Conservation (phyloP, 108 stramenopile species). For the Nannochloropsis salina region DNA sequence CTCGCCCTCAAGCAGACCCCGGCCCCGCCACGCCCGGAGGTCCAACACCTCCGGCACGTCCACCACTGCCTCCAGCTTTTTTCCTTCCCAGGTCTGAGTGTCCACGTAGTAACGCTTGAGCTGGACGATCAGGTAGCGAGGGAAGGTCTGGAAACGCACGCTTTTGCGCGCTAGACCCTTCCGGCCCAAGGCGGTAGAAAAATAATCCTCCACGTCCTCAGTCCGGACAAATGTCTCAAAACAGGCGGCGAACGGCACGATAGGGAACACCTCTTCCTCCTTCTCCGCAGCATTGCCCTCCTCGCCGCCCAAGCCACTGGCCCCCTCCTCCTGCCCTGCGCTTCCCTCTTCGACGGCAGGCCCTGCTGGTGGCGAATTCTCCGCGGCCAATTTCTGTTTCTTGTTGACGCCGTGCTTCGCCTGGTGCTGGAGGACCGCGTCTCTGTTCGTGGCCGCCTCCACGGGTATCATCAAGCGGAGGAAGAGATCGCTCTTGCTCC, state of each 20-base stretch:
- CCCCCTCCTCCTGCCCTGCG: constrained; percentile 40
- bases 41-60: constrained; percentile 81
- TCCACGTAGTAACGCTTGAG: constrained; percentile 83
- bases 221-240: constrained; percentile 69
- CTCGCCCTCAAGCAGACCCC: constrained; percentile 76
- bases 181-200: constrained; percentile 63
- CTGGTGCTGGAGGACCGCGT: constrained; percentile 52
- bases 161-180: constrained; percentile 45
- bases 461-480: constrained; percentile 63
- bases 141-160: constrained; percentile 71
- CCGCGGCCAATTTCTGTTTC: constrained; percentile 36
- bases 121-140: constrained; percentile 84
- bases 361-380: background rate
- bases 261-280: constrained; percentile 62
- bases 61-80: constrained; percentile 90
- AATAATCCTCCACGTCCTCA: constrained; percentile 59
- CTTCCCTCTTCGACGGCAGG: constrained; percentile 18
- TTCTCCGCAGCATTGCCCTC: background rate
- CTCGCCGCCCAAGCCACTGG: too few relatives aligned
- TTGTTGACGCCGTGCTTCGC: constrained; percentile 31
- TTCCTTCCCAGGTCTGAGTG: constrained; percentile 77
- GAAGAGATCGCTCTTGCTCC: background rate
- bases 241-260: constrained; percentile 71
- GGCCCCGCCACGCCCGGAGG: constrained; percentile 60
- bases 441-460: constrained; percentile 64